A percentile compares a stretch with the other conserved stretches of the same genome.
Evolutionary conservation across 768 basidiomycete species (phyloP).

Genomic region (Mycena rosella): DNA sequence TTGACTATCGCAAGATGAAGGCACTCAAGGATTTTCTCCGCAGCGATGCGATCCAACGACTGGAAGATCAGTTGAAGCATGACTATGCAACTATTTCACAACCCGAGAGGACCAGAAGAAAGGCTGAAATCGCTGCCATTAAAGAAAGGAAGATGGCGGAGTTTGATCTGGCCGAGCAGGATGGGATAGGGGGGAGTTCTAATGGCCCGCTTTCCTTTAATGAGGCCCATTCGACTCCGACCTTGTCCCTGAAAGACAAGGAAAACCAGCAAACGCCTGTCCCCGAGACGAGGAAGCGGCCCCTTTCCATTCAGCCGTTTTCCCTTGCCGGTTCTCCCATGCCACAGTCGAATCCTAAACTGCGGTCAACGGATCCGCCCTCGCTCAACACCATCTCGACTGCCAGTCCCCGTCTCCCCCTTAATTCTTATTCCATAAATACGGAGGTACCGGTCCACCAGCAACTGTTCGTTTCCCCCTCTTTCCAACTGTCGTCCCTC

Average conservation of each 20-base stretch:
- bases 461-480: not conserved
- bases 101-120: slow-evolving; percentile 17
- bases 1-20: slow-evolving; percentile 23
- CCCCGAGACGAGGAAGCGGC: slow-evolving; percentile 14
- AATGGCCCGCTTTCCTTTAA: not conserved
- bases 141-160: slow-evolving; percentile 13
- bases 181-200: not conserved
- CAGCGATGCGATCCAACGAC: slow-evolving; percentile 8
- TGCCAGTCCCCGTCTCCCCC: not conserved
- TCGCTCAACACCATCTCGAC: slow-evolving; percentile 5
- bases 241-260: slow-evolving; percentile 14
- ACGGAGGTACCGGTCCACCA: not conserved
- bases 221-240: not conserved
- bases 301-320: not conserved
- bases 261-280: slow-evolving; percentile 32
- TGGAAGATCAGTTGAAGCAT: slow-evolving; percentile 9
- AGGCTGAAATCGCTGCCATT: slow-evolving; percentile 8
- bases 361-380: not conserved
- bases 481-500: not conserved
- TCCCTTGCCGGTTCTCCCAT: not conserved
- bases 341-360: not conserved
- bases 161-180: slow-evolving; percentile 12
- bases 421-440: not conserved
- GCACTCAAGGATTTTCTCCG: not conserved
- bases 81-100: slow-evolving; percentile 7